Evolutionary conservation across 352 stramenopile species (phyloP), one percentile per base, ranked within the genome.

Genomic region (Plasmopara viticola): DNA sequence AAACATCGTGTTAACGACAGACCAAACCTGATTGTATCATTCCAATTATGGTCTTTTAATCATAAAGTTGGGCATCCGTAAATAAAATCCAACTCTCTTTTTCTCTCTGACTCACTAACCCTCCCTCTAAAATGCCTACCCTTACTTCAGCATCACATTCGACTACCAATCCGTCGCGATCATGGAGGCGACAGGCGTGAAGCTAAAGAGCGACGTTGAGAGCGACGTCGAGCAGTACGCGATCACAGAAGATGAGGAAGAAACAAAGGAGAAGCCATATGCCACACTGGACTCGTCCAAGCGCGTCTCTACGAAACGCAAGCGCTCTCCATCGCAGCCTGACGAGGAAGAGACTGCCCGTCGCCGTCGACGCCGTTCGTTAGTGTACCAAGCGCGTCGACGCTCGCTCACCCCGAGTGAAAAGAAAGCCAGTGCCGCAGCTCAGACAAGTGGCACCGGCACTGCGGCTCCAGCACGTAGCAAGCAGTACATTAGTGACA

Each of bases 401-500:
- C 76, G 77, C 38, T 90, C 78, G 20, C 62, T 92, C 7, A 89
- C 78, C 31, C 66, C 75, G 17, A 81, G 56, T 10, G 74, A 66
- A 53, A 48, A 44, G 29, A 66, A 60, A 54, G 20, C 53, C 10
- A 49, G 37, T 4, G 44, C 28, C 9, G 31, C 40, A 8, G 18
- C 8, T 6, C 17, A 43, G 6, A 5, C 39, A 34, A 44, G 47
- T 18, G 50, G 51, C 20, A 20, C 33, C 9, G 54, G 15, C 31
- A 25, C 3, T 3, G 42, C 59, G 9, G 42, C 50, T 29, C 45
- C 60, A n/a, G 47, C 45, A 25, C 60, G 61, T 46, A 86, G 62
- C 48, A 80, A 78, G 18, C 82, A 92, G 71, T 90, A 90, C 62
- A 85, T 96, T 49, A 85, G 76, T 53, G 85, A 94, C 44, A 96